Percentiles rank a stretch among this genome's conserved stretches.
These are phyloP conservation scores for Selaginella tamariscina DNA, from an alignment of 75 land plant genomes.

Conservation along the genomic window DNA sequence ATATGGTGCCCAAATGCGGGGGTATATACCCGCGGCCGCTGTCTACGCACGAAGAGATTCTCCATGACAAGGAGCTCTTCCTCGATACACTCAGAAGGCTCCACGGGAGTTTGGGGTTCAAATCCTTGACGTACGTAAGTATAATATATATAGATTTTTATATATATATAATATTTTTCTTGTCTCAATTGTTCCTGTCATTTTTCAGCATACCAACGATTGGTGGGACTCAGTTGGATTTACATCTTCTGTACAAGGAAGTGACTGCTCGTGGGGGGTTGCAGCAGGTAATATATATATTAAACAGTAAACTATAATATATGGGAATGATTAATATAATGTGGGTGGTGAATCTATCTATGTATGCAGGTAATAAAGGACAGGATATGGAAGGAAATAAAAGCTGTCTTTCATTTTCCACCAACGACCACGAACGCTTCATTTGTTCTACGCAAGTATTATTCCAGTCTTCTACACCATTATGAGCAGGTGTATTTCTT, in stretches of 20 bases:
- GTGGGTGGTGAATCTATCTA: too few relatives aligned
- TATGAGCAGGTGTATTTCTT: conserved; percentile 12
- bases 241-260: conserved; percentile 63
- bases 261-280: conserved; percentile 75
- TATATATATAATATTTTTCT: too few relatives aligned
- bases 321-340: too few relatives aligned
- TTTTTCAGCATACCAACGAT: conserved; percentile 67
- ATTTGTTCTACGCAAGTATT: conserved; percentile 9
- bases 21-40: not conserved
- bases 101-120: conserved; percentile 3
- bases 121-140: not conserved
- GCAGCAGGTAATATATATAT: conserved; percentile 74
- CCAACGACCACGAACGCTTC: conserved; percentile 8
- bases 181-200: too few relatives aligned
- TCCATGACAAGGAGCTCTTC: conserved; percentile 3
- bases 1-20: not conserved
- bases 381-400: conserved; percentile 7
- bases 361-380: conserved; percentile 3
- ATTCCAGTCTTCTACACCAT: conserved; percentile 9
- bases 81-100: conserved; percentile 2
- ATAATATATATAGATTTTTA: not conserved
- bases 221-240: conserved; percentile 72
- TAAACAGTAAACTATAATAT: too few relatives aligned
- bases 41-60: not conserved
- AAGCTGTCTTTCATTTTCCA: not conserved